Evolutionary conservation across 75 land plant genomes (phyloP).

Genomic region (Adiantum capillusveneris): DNA sequence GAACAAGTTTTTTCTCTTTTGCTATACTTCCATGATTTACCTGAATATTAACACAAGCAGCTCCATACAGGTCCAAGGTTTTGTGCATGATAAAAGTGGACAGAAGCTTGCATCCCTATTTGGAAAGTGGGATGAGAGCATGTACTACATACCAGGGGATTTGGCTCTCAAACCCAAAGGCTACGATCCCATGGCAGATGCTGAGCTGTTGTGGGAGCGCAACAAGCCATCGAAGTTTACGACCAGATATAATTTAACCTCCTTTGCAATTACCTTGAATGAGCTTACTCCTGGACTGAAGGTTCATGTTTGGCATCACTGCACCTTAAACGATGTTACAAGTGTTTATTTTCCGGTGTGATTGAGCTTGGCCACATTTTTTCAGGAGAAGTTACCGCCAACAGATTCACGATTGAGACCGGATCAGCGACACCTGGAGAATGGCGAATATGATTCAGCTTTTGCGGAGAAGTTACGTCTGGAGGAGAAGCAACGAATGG

Average conservation of each 20-base stretch:
- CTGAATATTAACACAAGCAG: too few species aligned
- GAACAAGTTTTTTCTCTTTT: too few species aligned
- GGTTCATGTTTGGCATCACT: conserved; percentile 25
- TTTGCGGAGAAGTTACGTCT: conserved; percentile 60
- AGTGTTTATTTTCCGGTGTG: too few species aligned
- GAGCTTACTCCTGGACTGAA: conserved; percentile 83
- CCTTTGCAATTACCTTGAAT: conserved; percentile 94
- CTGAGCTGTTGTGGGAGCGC: conserved; percentile 76
- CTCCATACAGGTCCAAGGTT: conserved; percentile 75
- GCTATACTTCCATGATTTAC: too few species aligned
- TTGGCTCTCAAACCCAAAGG: conserved; percentile 72
- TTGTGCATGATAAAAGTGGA: conserved; percentile 92
- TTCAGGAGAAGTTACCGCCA: conserved; percentile 74
- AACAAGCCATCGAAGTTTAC: conserved; percentile 45
- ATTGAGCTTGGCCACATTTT: neutral
- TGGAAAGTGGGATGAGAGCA: conserved; percentile 98
- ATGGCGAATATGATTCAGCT: conserved; percentile 70
- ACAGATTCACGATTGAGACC: conserved; percentile 80
- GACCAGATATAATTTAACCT: conserved; percentile 87
- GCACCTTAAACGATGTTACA: too few species aligned
- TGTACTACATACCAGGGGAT: conserved; percentile 96
- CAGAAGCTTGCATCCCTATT: conserved; percentile 85
- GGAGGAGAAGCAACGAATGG: conserved; percentile 58
- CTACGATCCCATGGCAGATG: conserved; percentile 97
- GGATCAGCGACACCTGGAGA: conserved; percentile 69